These are phyloP conservation scores for Cladosporium sp. DNA, from an alignment of 2,329 filamentous ascomycete species.

Conservation along the genomic window DNA sequence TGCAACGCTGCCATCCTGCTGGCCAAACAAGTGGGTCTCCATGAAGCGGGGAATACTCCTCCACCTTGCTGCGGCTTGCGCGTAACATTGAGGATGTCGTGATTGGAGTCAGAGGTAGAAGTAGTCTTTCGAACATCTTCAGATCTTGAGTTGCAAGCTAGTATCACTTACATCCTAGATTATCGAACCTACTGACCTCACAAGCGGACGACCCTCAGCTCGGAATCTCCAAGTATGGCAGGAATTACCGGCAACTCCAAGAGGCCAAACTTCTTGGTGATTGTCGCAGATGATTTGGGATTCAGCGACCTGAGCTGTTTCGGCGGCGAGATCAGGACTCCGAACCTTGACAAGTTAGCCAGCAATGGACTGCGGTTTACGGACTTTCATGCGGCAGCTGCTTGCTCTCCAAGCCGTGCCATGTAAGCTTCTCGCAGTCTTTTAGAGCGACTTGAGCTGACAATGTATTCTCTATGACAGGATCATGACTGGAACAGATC, in stretches of 20 bases:
- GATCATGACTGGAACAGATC: slow-evolving; percentile 61
- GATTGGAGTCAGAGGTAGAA: too few relatives aligned
- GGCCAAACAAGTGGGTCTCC: too few relatives aligned
- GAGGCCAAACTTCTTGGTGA: slow-evolving; percentile 57
- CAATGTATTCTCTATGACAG: neutral
- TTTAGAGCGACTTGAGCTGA: neutral
- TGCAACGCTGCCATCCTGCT: too few relatives aligned
- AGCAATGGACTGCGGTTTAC: slow-evolving; percentile 54
- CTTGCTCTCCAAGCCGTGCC: slow-evolving; percentile 60
- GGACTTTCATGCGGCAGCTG: slow-evolving; percentile 61
- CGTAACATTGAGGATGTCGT: too few relatives aligned
- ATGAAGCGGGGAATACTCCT: too few relatives aligned
- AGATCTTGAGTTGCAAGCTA: too few relatives aligned
- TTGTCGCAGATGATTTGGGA: slow-evolving; percentile 43
- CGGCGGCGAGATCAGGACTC: slow-evolving; percentile 58
- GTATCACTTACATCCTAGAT: too few relatives aligned
- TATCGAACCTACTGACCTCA: too few relatives aligned
- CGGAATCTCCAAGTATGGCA: slow-evolving; percentile 29
- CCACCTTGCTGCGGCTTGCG: too few relatives aligned
- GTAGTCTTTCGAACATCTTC: too few relatives aligned
- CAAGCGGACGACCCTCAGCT: too few relatives aligned
- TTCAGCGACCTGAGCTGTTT: slow-evolving; percentile 58
- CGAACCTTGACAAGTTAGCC: slow-evolving; percentile 52
- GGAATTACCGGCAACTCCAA: slow-evolving; percentile 27
- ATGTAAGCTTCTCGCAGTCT: slow-evolving; percentile 39